These are phyloP conservation scores for Peniophora sp. DNA, from an alignment of 1,284 basidiomycete species.

Conservation along the genomic window DNA sequence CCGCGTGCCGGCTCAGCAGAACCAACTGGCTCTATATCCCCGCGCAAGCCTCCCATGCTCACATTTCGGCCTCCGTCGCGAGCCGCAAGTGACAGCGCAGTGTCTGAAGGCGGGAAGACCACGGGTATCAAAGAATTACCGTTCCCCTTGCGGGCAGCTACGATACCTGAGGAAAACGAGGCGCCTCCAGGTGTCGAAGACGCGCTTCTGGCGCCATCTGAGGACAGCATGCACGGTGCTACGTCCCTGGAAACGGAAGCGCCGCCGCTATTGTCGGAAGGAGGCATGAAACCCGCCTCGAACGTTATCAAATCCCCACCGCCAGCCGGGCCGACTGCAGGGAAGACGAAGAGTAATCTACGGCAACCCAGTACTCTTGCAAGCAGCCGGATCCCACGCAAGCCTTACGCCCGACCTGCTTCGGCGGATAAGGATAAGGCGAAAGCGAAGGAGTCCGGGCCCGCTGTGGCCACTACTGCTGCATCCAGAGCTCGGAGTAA, in stretches of 20 bases:
- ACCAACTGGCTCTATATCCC: constrained; percentile 1
- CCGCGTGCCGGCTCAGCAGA: constrained; percentile 11
- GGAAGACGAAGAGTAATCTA: constrained; percentile 31
- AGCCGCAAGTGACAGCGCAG: not conserved
- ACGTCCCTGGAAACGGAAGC: too few relatives aligned
- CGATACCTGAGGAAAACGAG: constrained; percentile 16
- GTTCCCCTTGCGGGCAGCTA: not conserved
- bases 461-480: not conserved
- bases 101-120: too few relatives aligned
- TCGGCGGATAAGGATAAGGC: constrained; percentile 2
- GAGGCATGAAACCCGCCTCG: too few relatives aligned
- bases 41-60: constrained; percentile 7
- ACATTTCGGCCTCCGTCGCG: constrained; percentile 11
- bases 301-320: too few relatives aligned
- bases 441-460: constrained; percentile 2
- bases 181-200: constrained; percentile 2
- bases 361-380: constrained; percentile 41
- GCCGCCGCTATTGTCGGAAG: too few relatives aligned
- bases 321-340: too few relatives aligned
- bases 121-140: too few relatives aligned
- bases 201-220: too few relatives aligned
- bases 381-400: constrained; percentile 63
- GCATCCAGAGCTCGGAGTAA: not conserved
- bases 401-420: constrained; percentile 51
- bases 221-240: too few relatives aligned